Evolutionary conservation across 257 asterid genomes (phyloP).

Genomic region (Solanum gandarillasii): DNA sequence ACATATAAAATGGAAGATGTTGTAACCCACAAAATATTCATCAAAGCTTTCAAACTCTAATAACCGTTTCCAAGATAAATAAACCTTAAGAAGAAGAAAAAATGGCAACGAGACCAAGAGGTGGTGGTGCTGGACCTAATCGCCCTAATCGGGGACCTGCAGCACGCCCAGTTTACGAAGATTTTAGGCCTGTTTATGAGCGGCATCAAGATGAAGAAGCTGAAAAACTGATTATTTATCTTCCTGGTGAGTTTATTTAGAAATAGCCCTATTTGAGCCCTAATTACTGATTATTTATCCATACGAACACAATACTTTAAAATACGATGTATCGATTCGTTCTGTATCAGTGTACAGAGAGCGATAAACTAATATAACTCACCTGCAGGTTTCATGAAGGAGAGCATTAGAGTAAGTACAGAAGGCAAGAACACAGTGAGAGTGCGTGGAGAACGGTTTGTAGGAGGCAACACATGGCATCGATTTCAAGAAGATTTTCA

Average conservation of each 20-base stretch:
- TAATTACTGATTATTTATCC: background rate
- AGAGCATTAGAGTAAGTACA: slow-evolving; percentile 47
- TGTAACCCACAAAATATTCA: background rate
- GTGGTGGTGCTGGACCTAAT: slow-evolving; percentile 3
- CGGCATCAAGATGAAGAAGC: slow-evolving; percentile 50
- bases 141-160: background rate
- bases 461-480: slow-evolving; percentile 63
- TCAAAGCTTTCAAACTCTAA: background rate
- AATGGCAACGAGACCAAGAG: slow-evolving; percentile 42
- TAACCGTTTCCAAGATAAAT: background rate
- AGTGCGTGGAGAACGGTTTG: slow-evolving; percentile 51
- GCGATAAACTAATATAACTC: background rate
- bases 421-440: slow-evolving; percentile 46
- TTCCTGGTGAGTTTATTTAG: slow-evolving; percentile 44
- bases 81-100: background rate
- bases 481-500: slow-evolving; percentile 63
- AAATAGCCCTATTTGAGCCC: background rate
- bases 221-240: slow-evolving; percentile 36
- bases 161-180: slow-evolving; percentile 42
- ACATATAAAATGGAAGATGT: background rate
- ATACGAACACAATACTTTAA: background rate
- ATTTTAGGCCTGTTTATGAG: slow-evolving; percentile 48
- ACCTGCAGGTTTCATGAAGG: slow-evolving; percentile 47
- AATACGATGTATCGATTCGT: background rate
- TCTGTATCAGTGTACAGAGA: background rate